Base-by-base conservation (phyloP, 352 stramenopile species). In the Plasmopara muralis region DNA sequence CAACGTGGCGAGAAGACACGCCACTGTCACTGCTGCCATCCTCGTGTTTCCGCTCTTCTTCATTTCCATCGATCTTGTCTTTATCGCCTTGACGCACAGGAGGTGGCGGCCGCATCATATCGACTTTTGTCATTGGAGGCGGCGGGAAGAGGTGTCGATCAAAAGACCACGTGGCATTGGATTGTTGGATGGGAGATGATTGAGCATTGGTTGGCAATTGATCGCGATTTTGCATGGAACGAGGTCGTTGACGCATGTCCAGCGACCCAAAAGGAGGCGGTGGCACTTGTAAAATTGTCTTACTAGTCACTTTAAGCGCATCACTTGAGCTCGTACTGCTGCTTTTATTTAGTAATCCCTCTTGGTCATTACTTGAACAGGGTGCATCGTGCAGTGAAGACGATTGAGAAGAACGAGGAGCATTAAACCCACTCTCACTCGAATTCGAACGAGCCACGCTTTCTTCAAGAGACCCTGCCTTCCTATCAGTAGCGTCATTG, bases 191-290 rank as follows among this genome's bases (percentile, higher is more conserved):
- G n/a, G 40, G 59, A n/a, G 57, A 64, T 15, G 35, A 33, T 50
- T 34, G 6, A 57, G 46, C 20, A 3, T 25, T 3, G 20, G 20
- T 3, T 25, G 20, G 20, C 20, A 25, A 33, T 25, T 47, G 18
- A 31, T n/a, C 18, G 31, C 37, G 35, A 28, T 7, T 37, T n/a
- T 60, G 47, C 38, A 76, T 45, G 12, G 62, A 61, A 50, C 53
- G 14, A 48, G 68, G 68, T 12, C 70, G 68, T n/a, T 66, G 58
- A 47, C 64, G 79, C 75, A 83, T 84, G 39, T 84, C 60, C 18
- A 78, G 28, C 29, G 41, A 56, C 1, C 53, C 62, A 18, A 82
- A 53, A 40, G 74, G 69, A 43, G 64, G 66, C 25, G 68, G 62
- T 6, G 65, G 67, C 6, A 83, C 20, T 7, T 50, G 47, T 10